Conservation (phyloP, 176 grass and related monocot genomes). For the Typha latifolia region DNA sequence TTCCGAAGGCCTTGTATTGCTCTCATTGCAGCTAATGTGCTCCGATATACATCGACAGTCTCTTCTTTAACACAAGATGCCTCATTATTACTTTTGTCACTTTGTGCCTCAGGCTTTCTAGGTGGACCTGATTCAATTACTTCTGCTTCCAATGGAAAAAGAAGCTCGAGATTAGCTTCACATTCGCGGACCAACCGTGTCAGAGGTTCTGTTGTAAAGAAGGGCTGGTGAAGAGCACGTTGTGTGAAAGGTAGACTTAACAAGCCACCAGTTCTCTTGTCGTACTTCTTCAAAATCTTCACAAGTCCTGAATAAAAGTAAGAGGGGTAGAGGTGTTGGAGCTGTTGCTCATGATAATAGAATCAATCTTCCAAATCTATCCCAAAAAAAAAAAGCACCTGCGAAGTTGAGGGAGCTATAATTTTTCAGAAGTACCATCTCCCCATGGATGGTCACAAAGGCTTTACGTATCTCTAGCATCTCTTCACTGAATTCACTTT, state of each 20-base stretch:
- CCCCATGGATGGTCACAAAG: slow-evolving; percentile 91
- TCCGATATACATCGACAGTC: slow-evolving; percentile 53
- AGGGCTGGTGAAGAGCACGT: slow-evolving; percentile 78
- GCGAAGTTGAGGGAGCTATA: slow-evolving; percentile 97
- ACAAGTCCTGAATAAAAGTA: slow-evolving; percentile 55
- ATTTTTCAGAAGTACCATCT: slow-evolving; percentile 92
- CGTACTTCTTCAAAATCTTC: slow-evolving; percentile 95
- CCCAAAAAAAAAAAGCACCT: slow-evolving; percentile 28
- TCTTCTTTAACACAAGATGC: slow-evolving; percentile 34
- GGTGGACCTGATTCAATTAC: slow-evolving; percentile 57
- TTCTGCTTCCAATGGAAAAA: slow-evolving; percentile 87
- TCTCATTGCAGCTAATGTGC: slow-evolving; percentile 81
- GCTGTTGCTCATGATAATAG: background rate
- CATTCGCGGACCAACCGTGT: slow-evolving; percentile 84
- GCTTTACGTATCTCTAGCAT: slow-evolving; percentile 90
- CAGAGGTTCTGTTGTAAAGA: slow-evolving; percentile 86
- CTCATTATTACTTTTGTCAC: slow-evolving; percentile 8
- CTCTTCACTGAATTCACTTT: slow-evolving; percentile 65
- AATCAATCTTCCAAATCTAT: background rate
- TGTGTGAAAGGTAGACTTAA: slow-evolving; percentile 84
- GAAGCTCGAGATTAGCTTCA: slow-evolving; percentile 74
- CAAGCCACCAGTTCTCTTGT: slow-evolving; percentile 82
- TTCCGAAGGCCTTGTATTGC: slow-evolving; percentile 69
- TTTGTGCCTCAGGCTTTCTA: slow-evolving; percentile 19
- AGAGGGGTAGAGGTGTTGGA: background rate